Evolutionary conservation across 2,329 filamentous ascomycete species (phyloP).

Genomic region (Botrytis tulipae): DNA sequence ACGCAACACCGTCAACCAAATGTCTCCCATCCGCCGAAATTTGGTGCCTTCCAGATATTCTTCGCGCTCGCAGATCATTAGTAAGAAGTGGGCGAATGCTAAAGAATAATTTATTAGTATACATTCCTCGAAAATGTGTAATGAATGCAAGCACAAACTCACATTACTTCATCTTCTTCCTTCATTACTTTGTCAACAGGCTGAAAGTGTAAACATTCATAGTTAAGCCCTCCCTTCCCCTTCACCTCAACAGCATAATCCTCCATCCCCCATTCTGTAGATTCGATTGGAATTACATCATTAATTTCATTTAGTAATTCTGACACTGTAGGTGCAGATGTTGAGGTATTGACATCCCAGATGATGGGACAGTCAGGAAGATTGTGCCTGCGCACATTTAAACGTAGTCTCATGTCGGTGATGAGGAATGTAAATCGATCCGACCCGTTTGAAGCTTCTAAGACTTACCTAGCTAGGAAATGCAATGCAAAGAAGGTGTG

Average conservation of each 20-base stretch:
- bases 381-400: constrained; percentile 69
- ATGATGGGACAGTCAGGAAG: constrained; percentile 71
- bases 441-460: neutral
- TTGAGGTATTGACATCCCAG: constrained; percentile 60
- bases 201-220: constrained; percentile 87
- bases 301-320: constrained; percentile 78
- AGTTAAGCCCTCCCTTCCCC: constrained; percentile 56
- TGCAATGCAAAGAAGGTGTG: constrained; percentile 5
- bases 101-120: constrained; percentile 17
- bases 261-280: constrained; percentile 77
- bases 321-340: constrained; percentile 60
- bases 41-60: constrained; percentile 74
- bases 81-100: constrained; percentile 77
- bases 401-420: constrained; percentile 63
- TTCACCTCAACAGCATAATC: constrained; percentile 81
- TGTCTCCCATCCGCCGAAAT: constrained; percentile 77
- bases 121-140: constrained; percentile 5
- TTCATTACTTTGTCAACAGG: constrained; percentile 67
- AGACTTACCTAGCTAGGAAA: neutral
- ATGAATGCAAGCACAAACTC: constrained; percentile 40
- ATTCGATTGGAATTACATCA: constrained; percentile 77
- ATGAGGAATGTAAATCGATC: constrained; percentile 21
- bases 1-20: constrained; percentile 81
- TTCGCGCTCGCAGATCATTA: constrained; percentile 70
- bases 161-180: constrained; percentile 82